A percentile compares a stretch with the other conserved stretches of the same genome.
Evolutionary conservation across 352 stramenopile genomes (phyloP).

Genomic region (Globisporangium parvum): DNA sequence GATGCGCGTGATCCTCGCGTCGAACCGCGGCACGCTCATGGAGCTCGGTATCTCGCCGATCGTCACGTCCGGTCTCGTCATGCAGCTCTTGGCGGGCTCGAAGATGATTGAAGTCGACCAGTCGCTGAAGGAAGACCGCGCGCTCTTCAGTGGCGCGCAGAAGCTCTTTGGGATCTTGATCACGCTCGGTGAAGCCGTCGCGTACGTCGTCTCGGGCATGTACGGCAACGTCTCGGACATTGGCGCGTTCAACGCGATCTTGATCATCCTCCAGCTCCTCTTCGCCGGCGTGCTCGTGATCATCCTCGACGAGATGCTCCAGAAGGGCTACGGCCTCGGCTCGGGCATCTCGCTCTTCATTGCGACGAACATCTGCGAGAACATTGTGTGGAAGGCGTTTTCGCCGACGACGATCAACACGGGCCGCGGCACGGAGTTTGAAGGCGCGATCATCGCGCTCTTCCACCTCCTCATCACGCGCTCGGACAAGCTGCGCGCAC

Average conservation of each 20-base stretch:
- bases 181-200: conserved; percentile 97
- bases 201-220: conserved; percentile 99
- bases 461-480: conserved; percentile 99
- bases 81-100: conserved; percentile 97
- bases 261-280: conserved; percentile 99
- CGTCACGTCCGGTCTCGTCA: conserved; percentile 98
- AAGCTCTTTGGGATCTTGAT: conserved; percentile 99
- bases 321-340: conserved; percentile 99
- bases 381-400: conserved; percentile 99
- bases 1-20: conserved; percentile 99
- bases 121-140: conserved; percentile 98
- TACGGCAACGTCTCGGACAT: conserved; percentile 98
- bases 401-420: conserved; percentile 99
- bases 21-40: conserved; percentile 98
- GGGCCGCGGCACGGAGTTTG: conserved; percentile 98
- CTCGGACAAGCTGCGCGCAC: conserved; percentile 95
- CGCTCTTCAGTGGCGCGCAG: conserved; percentile 97
- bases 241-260: conserved; percentile 96
- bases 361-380: conserved; percentile 99
- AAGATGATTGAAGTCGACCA: conserved; percentile 99
- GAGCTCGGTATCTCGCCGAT: conserved; percentile 98
- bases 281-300: conserved; percentile 98
- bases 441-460: conserved; percentile 98
- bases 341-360: conserved; percentile 99
- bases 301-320: conserved; percentile 98